A percentile compares a stretch with the other conserved stretches of the same genome.
phyloP scores from a whole-genome alignment of 306 rosid genomes.

The Vigna hirtella region DNA sequence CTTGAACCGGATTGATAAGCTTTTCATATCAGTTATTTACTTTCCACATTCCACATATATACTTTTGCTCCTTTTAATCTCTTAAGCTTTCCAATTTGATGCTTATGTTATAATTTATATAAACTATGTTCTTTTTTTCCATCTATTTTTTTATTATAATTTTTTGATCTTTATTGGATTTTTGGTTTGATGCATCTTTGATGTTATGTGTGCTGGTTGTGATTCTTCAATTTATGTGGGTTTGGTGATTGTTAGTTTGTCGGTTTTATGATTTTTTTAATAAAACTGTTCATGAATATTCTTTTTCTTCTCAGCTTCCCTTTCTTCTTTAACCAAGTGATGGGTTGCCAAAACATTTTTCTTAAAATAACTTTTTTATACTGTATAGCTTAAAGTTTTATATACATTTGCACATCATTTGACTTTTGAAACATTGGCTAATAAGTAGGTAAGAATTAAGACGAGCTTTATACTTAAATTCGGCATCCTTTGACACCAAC shows the following conservation, averaged over 20 bases:
- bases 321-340: no score
- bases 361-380: not conserved
- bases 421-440: not conserved
- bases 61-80: not conserved
- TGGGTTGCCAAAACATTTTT: not conserved
- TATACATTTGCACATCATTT: not conserved
- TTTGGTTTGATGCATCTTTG: not conserved
- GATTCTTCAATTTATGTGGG: constrained; percentile 3
- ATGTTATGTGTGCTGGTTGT: not conserved
- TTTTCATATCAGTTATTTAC: not conserved
- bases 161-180: not conserved
- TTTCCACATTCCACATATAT: not conserved
- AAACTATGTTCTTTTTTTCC: not conserved
- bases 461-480: no score
- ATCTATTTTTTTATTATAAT: not conserved
- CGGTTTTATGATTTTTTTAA: not conserved
- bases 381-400: no score
- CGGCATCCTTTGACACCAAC: not conserved
- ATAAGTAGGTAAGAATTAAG: not conserved
- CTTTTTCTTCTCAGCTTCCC: not conserved
- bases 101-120: not conserved
- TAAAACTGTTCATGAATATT: not conserved
- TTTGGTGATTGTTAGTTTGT: constrained; percentile 6
- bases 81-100: not conserved
- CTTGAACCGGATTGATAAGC: not conserved